phyloP scores from a whole-genome alignment of 768 basidiomycete species.

The Terana coerulea region DNA sequence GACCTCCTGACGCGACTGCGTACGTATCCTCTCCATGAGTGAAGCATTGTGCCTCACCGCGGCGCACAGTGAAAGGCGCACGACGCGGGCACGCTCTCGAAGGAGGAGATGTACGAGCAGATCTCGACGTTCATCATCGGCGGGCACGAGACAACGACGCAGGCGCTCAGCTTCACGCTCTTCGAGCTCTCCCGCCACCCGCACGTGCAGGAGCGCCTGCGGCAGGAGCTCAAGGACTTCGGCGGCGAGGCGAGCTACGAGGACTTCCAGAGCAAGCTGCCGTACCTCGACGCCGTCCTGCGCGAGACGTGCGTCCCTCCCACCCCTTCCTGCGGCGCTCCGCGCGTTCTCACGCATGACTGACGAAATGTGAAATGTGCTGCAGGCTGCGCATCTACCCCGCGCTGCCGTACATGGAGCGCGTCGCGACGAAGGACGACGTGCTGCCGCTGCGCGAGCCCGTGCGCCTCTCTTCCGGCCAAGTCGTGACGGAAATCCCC shows the following conservation, averaged over 20 bases:
- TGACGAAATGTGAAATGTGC: too few species aligned
- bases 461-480: constrained; percentile 17
- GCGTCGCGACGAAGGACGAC: constrained; percentile 40
- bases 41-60: too few species aligned
- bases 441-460: constrained; percentile 42
- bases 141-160: constrained; percentile 37
- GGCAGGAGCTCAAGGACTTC: constrained; percentile 30
- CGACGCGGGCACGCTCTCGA: too few species aligned
- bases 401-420: constrained; percentile 50
- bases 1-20: neutral
- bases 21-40: neutral
- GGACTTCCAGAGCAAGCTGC: constrained; percentile 31
- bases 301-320: constrained; percentile 35
- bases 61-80: too few species aligned
- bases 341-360: neutral
- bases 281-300: constrained; percentile 55
- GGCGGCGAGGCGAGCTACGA: constrained; percentile 30
- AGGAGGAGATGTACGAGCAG: too few species aligned
- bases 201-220: constrained; percentile 30
- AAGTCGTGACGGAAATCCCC: constrained; percentile 3
- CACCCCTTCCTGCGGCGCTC: neutral
- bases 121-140: constrained; percentile 32
- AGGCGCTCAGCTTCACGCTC: constrained; percentile 30
- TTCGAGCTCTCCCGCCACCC: constrained; percentile 33
- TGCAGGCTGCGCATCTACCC: constrained; percentile 43